Conservation (phyloP, 306 rosid species). For the Acacia crassicarpa region DNA sequence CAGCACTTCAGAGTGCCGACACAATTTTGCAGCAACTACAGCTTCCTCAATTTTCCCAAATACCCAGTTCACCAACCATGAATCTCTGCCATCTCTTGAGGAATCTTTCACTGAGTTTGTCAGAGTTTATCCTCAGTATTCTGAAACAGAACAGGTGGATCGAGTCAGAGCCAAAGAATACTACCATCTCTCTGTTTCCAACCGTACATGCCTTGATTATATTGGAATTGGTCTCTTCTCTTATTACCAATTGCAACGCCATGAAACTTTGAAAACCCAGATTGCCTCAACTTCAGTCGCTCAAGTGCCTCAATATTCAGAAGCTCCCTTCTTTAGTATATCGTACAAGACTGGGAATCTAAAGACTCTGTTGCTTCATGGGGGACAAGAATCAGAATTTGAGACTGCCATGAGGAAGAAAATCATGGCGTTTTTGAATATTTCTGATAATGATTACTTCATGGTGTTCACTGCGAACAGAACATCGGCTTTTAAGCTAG, state of each 20-base stretch:
- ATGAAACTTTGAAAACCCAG: conserved; percentile 37
- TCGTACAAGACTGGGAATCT: conserved; percentile 68
- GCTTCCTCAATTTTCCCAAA: conserved; percentile 72
- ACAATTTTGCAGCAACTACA: conserved; percentile 57
- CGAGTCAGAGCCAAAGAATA: conserved; percentile 67
- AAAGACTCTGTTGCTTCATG: conserved; percentile 69
- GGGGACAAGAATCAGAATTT: conserved; percentile 63
- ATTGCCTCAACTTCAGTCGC: conserved; percentile 37
- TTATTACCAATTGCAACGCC: conserved; percentile 58
- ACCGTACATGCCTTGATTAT: conserved; percentile 79
- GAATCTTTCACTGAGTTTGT: conserved; percentile 69
- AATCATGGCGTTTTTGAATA: conserved; percentile 68
- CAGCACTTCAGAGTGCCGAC: conserved; percentile 65
- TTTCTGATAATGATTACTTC: conserved; percentile 70
- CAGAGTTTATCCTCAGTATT: conserved; percentile 66
- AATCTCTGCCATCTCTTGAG: conserved; percentile 70
- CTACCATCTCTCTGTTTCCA: conserved; percentile 57
- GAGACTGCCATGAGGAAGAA: conserved; percentile 70
- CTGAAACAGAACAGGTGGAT: conserved; percentile 62
- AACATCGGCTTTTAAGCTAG: conserved; percentile 83
- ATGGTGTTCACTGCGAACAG: conserved; percentile 95
- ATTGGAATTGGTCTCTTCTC: conserved; percentile 95
- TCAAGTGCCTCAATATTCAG: conserved; percentile 27
- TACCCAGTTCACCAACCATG: conserved; percentile 79
- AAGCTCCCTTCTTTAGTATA: conserved; percentile 70